Evolutionary conservation across 345 rosid genomes (phyloP).

Genomic region (Citrus reticulata): DNA sequence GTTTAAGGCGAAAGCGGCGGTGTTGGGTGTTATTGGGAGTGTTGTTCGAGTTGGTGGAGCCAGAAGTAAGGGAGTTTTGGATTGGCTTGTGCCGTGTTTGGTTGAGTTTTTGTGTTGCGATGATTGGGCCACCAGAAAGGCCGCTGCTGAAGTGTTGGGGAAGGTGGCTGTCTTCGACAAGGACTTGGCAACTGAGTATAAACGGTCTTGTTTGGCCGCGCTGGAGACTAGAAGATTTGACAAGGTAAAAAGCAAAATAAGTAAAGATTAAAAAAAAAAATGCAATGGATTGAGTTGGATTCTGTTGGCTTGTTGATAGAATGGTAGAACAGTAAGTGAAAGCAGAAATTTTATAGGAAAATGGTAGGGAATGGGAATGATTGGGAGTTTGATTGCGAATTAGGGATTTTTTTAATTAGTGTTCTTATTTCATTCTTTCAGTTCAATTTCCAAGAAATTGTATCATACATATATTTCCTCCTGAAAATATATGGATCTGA

Average conservation of each 20-base stretch:
- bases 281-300: not conserved
- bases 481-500: not conserved
- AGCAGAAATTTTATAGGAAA: not conserved
- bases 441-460: not conserved
- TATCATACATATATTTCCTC: too few species aligned
- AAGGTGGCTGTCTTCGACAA: conserved; percentile 58
- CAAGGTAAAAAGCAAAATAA: conserved; percentile 44
- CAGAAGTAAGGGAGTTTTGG: conserved; percentile 45
- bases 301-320: conserved; percentile 14
- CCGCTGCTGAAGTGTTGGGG: conserved; percentile 81
- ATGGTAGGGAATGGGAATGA: not conserved
- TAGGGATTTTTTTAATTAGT: not conserved
- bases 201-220: conserved; percentile 41
- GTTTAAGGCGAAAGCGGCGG: conserved; percentile 71
- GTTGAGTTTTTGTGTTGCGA: conserved; percentile 62
- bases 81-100: conserved; percentile 63
- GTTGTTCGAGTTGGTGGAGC: conserved; percentile 57
- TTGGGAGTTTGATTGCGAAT: not conserved
- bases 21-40: conserved; percentile 63
- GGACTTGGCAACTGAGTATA: conserved; percentile 54
- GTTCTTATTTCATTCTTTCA: not conserved
- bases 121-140: conserved; percentile 87
- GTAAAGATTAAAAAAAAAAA: too few species aligned
- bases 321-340: not conserved
- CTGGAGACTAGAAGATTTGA: conserved; percentile 74